Conservation (phyloP, 768 basidiomycete genomes). For the Xerocomus potaroensis region DNA sequence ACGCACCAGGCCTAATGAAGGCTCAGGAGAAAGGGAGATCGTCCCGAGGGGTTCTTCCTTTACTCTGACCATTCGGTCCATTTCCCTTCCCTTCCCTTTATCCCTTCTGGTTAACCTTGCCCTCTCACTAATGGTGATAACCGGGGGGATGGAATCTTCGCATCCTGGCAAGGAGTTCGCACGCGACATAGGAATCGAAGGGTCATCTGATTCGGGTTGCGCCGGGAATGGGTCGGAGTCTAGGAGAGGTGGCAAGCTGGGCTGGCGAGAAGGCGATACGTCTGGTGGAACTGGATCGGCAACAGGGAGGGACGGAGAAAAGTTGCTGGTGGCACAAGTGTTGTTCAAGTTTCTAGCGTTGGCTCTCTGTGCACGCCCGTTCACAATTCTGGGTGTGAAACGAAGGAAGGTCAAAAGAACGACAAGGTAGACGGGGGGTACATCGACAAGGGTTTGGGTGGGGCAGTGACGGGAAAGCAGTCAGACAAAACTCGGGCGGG, state of each 20-base stretch:
- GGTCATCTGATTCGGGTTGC: slow-evolving; percentile 56
- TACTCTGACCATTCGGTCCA: slow-evolving; percentile 34
- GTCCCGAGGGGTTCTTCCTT: slow-evolving; percentile 43
- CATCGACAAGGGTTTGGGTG: slow-evolving; percentile 30
- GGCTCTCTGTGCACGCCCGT: slow-evolving; percentile 69
- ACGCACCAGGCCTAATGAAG: slow-evolving; percentile 36
- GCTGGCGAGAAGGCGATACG: slow-evolving; percentile 33
- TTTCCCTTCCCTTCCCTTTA: slow-evolving; percentile 48
- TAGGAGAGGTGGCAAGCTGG: slow-evolving; percentile 37
- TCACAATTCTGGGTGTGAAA: slow-evolving; percentile 41
- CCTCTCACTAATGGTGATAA: slow-evolving; percentile 25
- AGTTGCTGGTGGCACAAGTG: slow-evolving; percentile 33
- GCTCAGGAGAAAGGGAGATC: slow-evolving; percentile 35
- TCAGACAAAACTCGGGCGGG: slow-evolving; percentile 20
- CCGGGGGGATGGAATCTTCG: slow-evolving; percentile 23
- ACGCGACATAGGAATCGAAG: slow-evolving; percentile 50
- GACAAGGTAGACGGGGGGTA: slow-evolving; percentile 7
- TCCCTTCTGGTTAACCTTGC: slow-evolving; percentile 32
- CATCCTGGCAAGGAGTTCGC: slow-evolving; percentile 47
- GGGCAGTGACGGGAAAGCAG: slow-evolving; percentile 19
- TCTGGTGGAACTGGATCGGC: slow-evolving; percentile 41
- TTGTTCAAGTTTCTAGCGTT: slow-evolving; percentile 63
- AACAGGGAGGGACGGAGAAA: slow-evolving; percentile 18
- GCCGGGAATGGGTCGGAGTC: slow-evolving; percentile 51
- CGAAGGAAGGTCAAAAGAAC: slow-evolving; percentile 11